Evolutionary conservation across 2,329 filamentous ascomycete genomes (phyloP).

Genomic region (Cladosporium colombiae): DNA sequence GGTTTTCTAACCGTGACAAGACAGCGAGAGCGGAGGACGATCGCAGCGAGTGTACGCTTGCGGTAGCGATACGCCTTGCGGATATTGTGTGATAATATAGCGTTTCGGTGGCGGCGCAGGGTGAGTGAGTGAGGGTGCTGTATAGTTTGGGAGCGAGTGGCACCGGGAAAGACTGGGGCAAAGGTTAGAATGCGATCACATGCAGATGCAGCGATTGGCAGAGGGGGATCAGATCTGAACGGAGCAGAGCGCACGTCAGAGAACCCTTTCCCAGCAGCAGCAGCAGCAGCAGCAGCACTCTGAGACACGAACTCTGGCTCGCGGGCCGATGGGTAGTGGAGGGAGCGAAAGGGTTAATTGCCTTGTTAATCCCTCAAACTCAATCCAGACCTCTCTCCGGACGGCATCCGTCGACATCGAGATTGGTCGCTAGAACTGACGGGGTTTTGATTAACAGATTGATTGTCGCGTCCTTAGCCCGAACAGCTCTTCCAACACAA

Average conservation of each 20-base stretch:
- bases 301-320: constrained; percentile 1
- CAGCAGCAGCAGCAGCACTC: background rate
- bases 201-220: constrained; percentile 7
- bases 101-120: background rate
- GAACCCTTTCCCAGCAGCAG: constrained; percentile 2
- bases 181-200: constrained; percentile 4
- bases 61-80: background rate
- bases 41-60: constrained; percentile 5
- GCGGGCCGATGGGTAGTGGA: background rate
- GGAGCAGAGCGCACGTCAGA: background rate
- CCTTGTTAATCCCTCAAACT: constrained; percentile 14
- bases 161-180: background rate
- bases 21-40: background rate
- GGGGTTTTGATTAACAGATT: background rate
- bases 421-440: background rate
- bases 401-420: background rate
- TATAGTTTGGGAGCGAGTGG: background rate
- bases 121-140: background rate
- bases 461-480: background rate
- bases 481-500: background rate
- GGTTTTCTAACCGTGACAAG: constrained; percentile 1
- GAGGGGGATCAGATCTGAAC: constrained; percentile 3
- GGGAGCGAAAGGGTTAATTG: background rate
- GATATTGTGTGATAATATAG: background rate
- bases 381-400: constrained; percentile 1